These are phyloP conservation scores for Trichoderma sp. DNA, from an alignment of 2,329 filamentous ascomycete species.

Conservation along the genomic window DNA sequence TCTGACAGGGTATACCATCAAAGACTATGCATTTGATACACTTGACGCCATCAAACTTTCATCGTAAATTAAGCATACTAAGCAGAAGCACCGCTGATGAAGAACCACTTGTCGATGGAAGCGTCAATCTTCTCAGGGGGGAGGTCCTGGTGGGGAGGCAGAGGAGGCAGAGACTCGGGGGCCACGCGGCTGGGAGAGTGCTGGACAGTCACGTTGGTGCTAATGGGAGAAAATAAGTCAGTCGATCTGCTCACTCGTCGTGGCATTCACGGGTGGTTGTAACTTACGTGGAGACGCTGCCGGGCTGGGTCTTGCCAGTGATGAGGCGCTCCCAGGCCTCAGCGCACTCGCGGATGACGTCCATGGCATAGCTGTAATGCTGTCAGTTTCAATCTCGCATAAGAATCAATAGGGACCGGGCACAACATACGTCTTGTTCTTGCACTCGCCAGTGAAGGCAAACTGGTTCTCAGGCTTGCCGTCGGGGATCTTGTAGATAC, in stretches of 20 bases:
- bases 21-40: slow-evolving; percentile 14
- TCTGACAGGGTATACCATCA: slow-evolving; percentile 21
- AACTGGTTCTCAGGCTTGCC: slow-evolving; percentile 99
- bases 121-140: slow-evolving; percentile 85
- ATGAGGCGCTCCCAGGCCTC: slow-evolving; percentile 98
- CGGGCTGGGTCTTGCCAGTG: slow-evolving; percentile 78
- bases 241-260: neutral
- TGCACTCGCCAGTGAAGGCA: slow-evolving; percentile 99
- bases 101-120: slow-evolving; percentile 99
- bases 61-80: slow-evolving; percentile 43
- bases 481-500: slow-evolving; percentile 99
- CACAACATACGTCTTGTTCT: slow-evolving; percentile 83
- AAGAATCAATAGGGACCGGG: neutral
- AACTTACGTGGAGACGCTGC: slow-evolving; percentile 78
- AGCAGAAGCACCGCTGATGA: slow-evolving; percentile 94
- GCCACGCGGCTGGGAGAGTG: slow-evolving; percentile 72
- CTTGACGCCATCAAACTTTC: neutral
- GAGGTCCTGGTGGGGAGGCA: slow-evolving; percentile 78
- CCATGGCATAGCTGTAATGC: slow-evolving; percentile 73
- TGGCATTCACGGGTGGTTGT: too few species aligned
- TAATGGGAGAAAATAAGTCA: slow-evolving; percentile 36
- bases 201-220: slow-evolving; percentile 75
- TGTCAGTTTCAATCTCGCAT: slow-evolving; percentile 7
- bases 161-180: slow-evolving; percentile 67
- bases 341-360: slow-evolving; percentile 91